Conservation (phyloP, 768 basidiomycete species). For the Agaricus sinodeliciosus region DNA sequence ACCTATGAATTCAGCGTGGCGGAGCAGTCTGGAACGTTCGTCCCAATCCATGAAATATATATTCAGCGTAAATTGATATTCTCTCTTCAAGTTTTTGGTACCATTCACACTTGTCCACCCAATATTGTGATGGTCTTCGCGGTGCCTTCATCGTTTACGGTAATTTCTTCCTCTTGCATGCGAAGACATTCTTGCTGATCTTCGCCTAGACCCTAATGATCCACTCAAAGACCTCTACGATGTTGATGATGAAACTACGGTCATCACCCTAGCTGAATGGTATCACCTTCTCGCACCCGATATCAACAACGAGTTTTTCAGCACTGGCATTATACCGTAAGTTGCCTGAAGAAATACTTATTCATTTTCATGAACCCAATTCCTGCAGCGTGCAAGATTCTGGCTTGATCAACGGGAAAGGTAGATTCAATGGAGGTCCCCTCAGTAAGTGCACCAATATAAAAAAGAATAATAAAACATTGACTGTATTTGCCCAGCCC, state of each 20-base stretch:
- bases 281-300: constrained; percentile 8
- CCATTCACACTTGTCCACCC: constrained; percentile 17
- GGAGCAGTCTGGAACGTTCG: constrained; percentile 12
- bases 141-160: constrained; percentile 22
- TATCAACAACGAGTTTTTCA: background rate
- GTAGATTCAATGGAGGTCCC: constrained; percentile 9
- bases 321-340: constrained; percentile 8
- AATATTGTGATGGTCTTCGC: constrained; percentile 21
- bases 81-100: constrained; percentile 7
- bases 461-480: constrained; percentile 7
- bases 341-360: background rate
- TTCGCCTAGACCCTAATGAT: constrained; percentile 19
- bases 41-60: background rate
- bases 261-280: constrained; percentile 13
- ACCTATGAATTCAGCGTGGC: constrained; percentile 7
- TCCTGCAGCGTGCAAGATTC: constrained; percentile 1
- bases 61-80: background rate
- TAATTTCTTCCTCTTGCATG: background rate
- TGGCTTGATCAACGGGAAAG: constrained; percentile 13
- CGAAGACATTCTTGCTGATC: background rate
- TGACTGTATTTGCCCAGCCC: background rate
- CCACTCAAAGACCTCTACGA: constrained; percentile 24
- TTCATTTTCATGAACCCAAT: background rate
- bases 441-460: constrained; percentile 6
- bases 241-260: constrained; percentile 15